Conservation (phyloP, 2,329 filamentous ascomycete species). For the Botrytis elliptica region DNA sequence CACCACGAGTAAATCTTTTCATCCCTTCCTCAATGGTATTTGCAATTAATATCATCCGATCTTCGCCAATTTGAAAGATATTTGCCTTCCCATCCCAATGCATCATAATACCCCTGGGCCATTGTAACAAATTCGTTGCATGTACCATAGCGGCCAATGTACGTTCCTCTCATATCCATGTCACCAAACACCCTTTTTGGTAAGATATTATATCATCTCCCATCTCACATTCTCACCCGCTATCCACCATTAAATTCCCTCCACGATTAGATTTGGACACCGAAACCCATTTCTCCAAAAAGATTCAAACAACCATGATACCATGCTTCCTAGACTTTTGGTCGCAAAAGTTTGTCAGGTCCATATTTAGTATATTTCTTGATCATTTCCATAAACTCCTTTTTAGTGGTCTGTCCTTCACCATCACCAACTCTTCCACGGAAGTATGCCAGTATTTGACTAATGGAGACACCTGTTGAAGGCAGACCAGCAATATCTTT, state of each 20-base stretch:
- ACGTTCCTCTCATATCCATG: background rate
- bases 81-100: background rate
- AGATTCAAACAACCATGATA: background rate
- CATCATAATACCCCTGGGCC: background rate
- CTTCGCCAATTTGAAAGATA: background rate
- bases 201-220: background rate
- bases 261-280: background rate
- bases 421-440: conserved; percentile 51
- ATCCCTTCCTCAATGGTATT: background rate
- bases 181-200: conserved; percentile 1
- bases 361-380: conserved; percentile 55
- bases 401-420: conserved; percentile 50
- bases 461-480: conserved; percentile 53
- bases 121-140: conserved; percentile 5
- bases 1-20: background rate
- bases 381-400: conserved; percentile 59
- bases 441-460: conserved; percentile 55
- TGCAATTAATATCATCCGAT: background rate
- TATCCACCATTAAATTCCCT: background rate
- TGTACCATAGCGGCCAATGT: background rate
- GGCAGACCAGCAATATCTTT: conserved; percentile 55
- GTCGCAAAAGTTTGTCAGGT: conserved; percentile 51
- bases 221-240: background rate
- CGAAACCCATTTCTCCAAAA: background rate
- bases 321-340: conserved; percentile 24